Base-by-base conservation (phyloP, 345 rosid species). In the Mallotus nudiflorus region DNA sequence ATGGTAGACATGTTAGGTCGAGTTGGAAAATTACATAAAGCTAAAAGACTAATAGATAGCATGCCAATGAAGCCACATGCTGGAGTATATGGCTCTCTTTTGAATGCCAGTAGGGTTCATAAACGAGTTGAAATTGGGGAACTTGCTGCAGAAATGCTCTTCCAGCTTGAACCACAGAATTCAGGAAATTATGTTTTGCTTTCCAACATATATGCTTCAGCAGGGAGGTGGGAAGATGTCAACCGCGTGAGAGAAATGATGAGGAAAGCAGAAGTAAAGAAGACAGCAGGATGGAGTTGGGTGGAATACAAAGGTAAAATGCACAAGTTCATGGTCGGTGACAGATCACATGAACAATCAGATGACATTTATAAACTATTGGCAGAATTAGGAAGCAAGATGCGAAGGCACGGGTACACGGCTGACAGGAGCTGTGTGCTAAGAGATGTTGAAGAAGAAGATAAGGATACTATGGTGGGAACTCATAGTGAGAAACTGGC, bases 391-490 rank as follows among this genome's bases (percentile, higher is more conserved):
- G 48, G 28, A 46, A 54, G 62, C 56, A 77, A 73, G 69, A 76
- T 81, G 85, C 66, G 71, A 67, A 69, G 49, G 68, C 55, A 66
- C 15, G 87, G 85, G 9, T 81, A 79, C 25, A 44, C 49, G 60
- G 81, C 77, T 11, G 77, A 81, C 44, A 80, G 71, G 39, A 78
- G 83, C 64, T 79, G 78, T 57, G 82, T 68, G 24, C 68, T 78
- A 22, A 80, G 77, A 72, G 87, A 81, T 58, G 82, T 84, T 27
- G 85, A 77, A 62, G 83, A 84, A 31, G 87, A 84, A 70, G 87
- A 84, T 59, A 78, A 74, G 69, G 82, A 79, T 63, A 76, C 67
- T 53, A 81, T 79, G 75, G 76, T 80, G 67, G 81, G 80, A 45
- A 71, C 54, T 51, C 86, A 83, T 12, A 77, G 82, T 54, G 83